Conservation (phyloP, 202 grass and related monocot species). For the Alloteropsis angusta region DNA sequence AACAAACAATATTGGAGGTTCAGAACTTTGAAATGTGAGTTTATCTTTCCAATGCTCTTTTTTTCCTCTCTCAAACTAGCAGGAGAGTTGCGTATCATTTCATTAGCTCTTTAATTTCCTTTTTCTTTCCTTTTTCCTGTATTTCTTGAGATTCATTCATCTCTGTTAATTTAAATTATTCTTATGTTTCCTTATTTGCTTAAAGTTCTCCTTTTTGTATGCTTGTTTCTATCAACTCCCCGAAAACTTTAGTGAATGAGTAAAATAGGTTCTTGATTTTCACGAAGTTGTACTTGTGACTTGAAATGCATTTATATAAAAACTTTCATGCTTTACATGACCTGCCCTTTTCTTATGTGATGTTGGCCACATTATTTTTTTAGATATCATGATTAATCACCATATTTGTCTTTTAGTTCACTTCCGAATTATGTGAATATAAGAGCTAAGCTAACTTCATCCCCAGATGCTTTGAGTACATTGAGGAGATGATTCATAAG, state of each 20-base stretch:
- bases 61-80: background rate
- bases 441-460: conserved; percentile 16
- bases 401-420: background rate
- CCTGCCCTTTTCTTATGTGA: too few species aligned
- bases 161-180: background rate
- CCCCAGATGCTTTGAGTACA: conserved; percentile 91
- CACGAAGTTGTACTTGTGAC: background rate
- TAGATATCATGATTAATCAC: background rate
- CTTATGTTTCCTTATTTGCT: background rate
- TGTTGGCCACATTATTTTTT: background rate
- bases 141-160: conserved; percentile 20
- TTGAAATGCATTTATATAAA: background rate
- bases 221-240: background rate
- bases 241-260: background rate
- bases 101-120: background rate
- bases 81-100: background rate
- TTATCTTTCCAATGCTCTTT: conserved; percentile 9
- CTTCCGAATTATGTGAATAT: background rate
- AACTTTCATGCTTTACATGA: background rate
- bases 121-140: conserved; percentile 7
- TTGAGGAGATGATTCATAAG: conserved; percentile 97
- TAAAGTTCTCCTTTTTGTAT: background rate
- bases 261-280: background rate
- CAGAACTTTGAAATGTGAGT: conserved; percentile 89
- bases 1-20: conserved; percentile 85